Evolutionary conservation across 306 rosid species (phyloP).

Genomic region (Vigna angularis): DNA sequence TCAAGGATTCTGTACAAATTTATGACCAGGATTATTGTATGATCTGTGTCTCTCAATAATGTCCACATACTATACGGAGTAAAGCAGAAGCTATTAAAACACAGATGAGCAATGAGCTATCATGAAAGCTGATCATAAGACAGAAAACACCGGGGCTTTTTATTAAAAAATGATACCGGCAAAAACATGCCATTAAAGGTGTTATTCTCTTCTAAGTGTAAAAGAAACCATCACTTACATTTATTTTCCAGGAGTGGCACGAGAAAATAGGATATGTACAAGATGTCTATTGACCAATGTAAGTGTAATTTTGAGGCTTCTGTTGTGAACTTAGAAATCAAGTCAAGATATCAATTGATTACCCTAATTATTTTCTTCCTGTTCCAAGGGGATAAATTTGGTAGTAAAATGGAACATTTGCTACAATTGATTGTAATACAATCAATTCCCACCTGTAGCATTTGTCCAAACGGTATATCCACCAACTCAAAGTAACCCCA

Average conservation of each 20-base stretch:
- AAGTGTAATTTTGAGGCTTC: background rate
- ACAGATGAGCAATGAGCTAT: constrained; percentile 7
- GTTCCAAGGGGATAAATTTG: too few relatives aligned
- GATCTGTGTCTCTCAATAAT: constrained; percentile 10
- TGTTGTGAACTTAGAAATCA: too few relatives aligned
- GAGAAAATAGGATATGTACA: constrained; percentile 4
- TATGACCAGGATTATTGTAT: constrained; percentile 32
- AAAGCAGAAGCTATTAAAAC: constrained; percentile 15
- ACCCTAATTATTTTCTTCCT: too few relatives aligned
- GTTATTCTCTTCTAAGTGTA: constrained; percentile 12
- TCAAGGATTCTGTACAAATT: constrained; percentile 68
- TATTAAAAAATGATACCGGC: background rate
- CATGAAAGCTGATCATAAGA: constrained; percentile 16
- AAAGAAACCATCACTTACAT: background rate
- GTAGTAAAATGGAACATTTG: too few relatives aligned
- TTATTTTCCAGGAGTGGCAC: background rate
- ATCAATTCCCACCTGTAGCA: too few relatives aligned
- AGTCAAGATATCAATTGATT: too few relatives aligned
- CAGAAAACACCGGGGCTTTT: background rate
- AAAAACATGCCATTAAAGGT: constrained; percentile 13
- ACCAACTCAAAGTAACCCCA: too few relatives aligned
- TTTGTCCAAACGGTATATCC: too few relatives aligned
- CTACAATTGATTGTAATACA: too few relatives aligned
- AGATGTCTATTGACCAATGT: background rate
- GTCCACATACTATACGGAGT: background rate